These are phyloP conservation scores for Bimuria novae-zelandiae DNA, from an alignment of 2,329 filamentous ascomycete genomes.

Conservation along the genomic window DNA sequence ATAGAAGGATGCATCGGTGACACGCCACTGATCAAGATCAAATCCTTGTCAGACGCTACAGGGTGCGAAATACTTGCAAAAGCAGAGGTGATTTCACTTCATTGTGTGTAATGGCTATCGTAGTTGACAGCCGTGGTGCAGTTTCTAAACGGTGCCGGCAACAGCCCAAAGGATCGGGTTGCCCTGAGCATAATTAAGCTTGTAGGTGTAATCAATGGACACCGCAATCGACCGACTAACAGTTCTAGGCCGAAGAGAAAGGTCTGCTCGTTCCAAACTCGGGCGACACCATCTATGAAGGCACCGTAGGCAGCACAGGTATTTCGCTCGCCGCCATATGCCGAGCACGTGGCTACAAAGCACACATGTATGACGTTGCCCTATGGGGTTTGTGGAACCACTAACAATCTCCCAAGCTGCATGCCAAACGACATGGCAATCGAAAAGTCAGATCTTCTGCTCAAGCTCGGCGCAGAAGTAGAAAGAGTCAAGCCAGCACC, in stretches of 20 bases:
- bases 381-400: neutral
- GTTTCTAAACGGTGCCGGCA: slow-evolving; percentile 93
- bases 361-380: slow-evolving; percentile 70
- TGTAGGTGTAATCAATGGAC: slow-evolving; percentile 38
- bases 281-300: slow-evolving; percentile 96
- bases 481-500: slow-evolving; percentile 89
- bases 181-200: slow-evolving; percentile 84
- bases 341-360: slow-evolving; percentile 84
- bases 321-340: slow-evolving; percentile 92
- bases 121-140: slow-evolving; percentile 26
- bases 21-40: slow-evolving; percentile 86
- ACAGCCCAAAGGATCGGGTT: slow-evolving; percentile 93
- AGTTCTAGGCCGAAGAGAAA: slow-evolving; percentile 69
- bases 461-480: slow-evolving; percentile 88
- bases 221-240: slow-evolving; percentile 11
- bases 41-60: slow-evolving; percentile 81
- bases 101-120: neutral
- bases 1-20: slow-evolving; percentile 93
- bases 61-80: slow-evolving; percentile 91
- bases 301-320: slow-evolving; percentile 93
- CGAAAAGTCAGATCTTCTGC: slow-evolving; percentile 88
- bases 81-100: slow-evolving; percentile 65
- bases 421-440: slow-evolving; percentile 91
- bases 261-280: slow-evolving; percentile 77
- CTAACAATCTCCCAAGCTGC: slow-evolving; percentile 58